phyloP scores from a whole-genome alignment of 2,329 filamentous ascomycete genomes.

The Zasmidium angulare region DNA sequence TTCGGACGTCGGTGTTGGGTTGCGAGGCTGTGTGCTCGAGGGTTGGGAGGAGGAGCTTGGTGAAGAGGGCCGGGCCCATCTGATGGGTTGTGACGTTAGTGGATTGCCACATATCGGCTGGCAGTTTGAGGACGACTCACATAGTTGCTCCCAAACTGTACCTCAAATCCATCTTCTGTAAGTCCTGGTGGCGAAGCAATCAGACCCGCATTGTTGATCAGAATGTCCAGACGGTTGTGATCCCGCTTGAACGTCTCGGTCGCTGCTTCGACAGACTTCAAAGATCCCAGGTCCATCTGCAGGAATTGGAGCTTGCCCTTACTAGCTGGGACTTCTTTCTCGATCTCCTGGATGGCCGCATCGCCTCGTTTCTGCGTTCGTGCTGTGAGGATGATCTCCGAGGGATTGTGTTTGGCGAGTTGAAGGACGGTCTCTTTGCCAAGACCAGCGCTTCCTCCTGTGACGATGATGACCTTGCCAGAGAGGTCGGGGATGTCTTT shows the following conservation, averaged over 20 bases:
- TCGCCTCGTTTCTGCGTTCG: conserved; percentile 42
- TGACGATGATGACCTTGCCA: conserved; percentile 27
- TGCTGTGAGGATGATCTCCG: conserved; percentile 54
- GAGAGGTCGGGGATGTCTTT: conserved; percentile 26
- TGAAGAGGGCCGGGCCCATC: conserved; percentile 28
- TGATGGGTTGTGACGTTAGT: background rate
- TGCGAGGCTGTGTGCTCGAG: conserved; percentile 19
- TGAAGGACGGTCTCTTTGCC: conserved; percentile 39
- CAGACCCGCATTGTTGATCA: conserved; percentile 33
- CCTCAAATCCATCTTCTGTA: conserved; percentile 30
- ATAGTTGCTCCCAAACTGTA: conserved; percentile 35
- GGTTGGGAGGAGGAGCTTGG: conserved; percentile 25
- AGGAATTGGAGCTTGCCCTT: conserved; percentile 27
- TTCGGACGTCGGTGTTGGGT: conserved; percentile 20
- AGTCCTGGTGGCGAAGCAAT: conserved; percentile 19
- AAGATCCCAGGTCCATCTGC: conserved; percentile 5
- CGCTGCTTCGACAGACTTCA: conserved; percentile 6
- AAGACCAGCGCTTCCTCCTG: conserved; percentile 18
- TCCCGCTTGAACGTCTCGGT: conserved; percentile 1
- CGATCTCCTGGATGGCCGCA: conserved; percentile 44
- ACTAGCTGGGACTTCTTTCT: conserved; percentile 28
- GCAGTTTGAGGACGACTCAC: conserved; percentile 5
- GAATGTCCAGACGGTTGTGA: conserved; percentile 25
- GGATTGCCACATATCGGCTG: background rate
- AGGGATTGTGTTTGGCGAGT: conserved; percentile 48